Conservation (phyloP, 2,329 filamentous ascomycete species). For the Aspergillus sp. region DNA sequence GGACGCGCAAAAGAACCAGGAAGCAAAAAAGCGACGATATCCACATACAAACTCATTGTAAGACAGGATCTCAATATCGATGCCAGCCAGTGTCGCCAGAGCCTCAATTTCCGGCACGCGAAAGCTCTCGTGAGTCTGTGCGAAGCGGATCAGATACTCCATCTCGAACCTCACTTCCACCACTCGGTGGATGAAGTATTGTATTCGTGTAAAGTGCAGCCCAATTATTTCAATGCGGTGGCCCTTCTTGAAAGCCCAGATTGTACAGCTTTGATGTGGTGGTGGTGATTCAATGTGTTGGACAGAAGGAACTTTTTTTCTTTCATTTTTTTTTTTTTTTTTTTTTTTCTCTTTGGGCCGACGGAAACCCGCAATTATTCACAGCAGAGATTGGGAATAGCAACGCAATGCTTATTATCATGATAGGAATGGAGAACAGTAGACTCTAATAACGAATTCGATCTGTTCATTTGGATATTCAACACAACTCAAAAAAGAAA, state of each 20-base stretch:
- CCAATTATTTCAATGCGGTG: neutral
- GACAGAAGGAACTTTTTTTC: neutral
- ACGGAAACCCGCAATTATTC: neutral
- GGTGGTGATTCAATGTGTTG: no score
- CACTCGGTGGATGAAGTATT: neutral
- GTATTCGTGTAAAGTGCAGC: neutral
- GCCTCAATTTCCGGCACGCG: conserved; percentile 78
- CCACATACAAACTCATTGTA: conserved; percentile 71
- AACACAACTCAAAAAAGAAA: neutral
- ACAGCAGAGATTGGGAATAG: no score
- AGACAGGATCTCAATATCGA: conserved; percentile 66
- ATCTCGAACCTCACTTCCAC: conserved; percentile 24
- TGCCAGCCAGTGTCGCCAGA: conserved; percentile 63
- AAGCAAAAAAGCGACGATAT: conserved; percentile 7
- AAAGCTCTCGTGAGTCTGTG: conserved; percentile 87
- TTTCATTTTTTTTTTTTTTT: conserved; percentile 8
- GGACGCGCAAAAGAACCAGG: conserved; percentile 1
- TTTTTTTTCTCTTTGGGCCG: conserved; percentile 2
- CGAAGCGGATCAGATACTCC: conserved; percentile 86
- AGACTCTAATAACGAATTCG: neutral
- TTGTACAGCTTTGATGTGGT: no score
- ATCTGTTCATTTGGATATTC: neutral
- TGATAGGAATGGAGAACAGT: neutral
- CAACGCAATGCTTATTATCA: no score
- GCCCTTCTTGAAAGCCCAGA: no score